Evolutionary conservation across 495 filamentous ascomycete genomes (phyloP), one percentile per base, ranked within the genome.

Genomic region (Penicillium odoratum): DNA sequence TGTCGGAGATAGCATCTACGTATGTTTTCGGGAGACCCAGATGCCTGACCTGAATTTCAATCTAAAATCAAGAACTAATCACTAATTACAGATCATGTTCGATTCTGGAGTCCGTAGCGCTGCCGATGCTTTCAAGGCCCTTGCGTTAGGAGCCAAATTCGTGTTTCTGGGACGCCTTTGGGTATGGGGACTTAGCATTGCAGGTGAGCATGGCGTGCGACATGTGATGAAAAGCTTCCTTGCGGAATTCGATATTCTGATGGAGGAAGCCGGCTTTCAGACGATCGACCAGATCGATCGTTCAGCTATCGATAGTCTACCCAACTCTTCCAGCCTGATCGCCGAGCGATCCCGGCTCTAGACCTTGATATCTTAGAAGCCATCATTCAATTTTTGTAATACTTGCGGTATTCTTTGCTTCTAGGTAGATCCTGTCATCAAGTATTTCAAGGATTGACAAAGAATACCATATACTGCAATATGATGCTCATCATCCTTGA

Each of bases 221-320:
- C 85, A 88, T 73, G 83, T 88, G 1, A 76, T 88, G 77, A 87
- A 85, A 75, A 75, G 76, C 6, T 67, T 88, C 44, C 58, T 90
- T 47, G 85, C 84, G 0, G 86, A 89, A 51, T 82, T 89, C 31
- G 86, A 89, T 71, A 85, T 87, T 36, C 53, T 86, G 51, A 83
- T 88, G 81, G 82, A 78, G 40, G 78, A 83, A n/a, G 83, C 77
- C n/a, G 85, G 86, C 15, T 84, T 82, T 60, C 38, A 55, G 16
- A 48, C 51, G 4, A 45, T 62, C 5, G 60, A 56, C 4, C 40
- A 62, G 33, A 48, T 62, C 6, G 56, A 62, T 40, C 55, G 60
- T 21, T 57, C 59, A 29, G 55, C 55, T 29, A 53, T 61, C 34
- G 59, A 57, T 33, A 61, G 58, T 25, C 48, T 56, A 8, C 58